These are phyloP conservation scores for Brassica carinata DNA, from an alignment of 345 rosid genomes.

Conservation along the genomic window DNA sequence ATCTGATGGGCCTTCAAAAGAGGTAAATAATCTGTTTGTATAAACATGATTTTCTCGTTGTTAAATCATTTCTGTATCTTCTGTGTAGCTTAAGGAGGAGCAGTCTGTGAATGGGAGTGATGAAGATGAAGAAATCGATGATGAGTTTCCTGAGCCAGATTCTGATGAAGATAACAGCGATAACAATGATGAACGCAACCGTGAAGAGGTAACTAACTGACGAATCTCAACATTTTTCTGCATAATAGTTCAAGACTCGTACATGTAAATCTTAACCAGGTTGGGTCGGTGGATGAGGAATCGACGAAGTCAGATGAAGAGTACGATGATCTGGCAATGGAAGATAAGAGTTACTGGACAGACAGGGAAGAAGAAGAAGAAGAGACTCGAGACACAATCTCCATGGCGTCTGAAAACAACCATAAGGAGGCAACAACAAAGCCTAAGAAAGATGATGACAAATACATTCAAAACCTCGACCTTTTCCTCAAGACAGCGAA, in stretches of 20 bases:
- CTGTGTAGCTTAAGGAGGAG: slow-evolving; percentile 74
- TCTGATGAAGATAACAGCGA: slow-evolving; percentile 84
- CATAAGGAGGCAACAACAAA: slow-evolving; percentile 17
- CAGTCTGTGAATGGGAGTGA: slow-evolving; percentile 93
- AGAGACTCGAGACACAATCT: slow-evolving; percentile 45
- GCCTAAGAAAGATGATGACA: slow-evolving; percentile 45
- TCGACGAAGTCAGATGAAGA: slow-evolving; percentile 93
- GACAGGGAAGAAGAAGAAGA: slow-evolving; percentile 56
- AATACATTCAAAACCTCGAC: slow-evolving; percentile 60
- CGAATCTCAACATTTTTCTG: neutral
- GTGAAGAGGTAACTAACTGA: slow-evolving; percentile 66
- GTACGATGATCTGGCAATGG: slow-evolving; percentile 93
- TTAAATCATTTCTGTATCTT: neutral
- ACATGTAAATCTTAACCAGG: slow-evolving; percentile 42
- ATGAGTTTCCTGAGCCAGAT: slow-evolving; percentile 71
- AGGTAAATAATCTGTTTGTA: slow-evolving; percentile 47
- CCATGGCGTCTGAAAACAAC: slow-evolving; percentile 26
- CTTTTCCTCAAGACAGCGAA: slow-evolving; percentile 50
- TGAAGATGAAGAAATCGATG: slow-evolving; percentile 66
- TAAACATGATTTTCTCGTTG: too few species aligned
- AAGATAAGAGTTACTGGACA: slow-evolving; percentile 67
- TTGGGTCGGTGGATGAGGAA: slow-evolving; percentile 95
- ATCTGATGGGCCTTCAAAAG: slow-evolving; percentile 82
- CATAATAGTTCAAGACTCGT: neutral
- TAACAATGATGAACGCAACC: slow-evolving; percentile 49